These are phyloP conservation scores for Zygosaccharomyces pseudobailii DNA, from an alignment of 1,139 yeast species.

Conservation along the genomic window DNA sequence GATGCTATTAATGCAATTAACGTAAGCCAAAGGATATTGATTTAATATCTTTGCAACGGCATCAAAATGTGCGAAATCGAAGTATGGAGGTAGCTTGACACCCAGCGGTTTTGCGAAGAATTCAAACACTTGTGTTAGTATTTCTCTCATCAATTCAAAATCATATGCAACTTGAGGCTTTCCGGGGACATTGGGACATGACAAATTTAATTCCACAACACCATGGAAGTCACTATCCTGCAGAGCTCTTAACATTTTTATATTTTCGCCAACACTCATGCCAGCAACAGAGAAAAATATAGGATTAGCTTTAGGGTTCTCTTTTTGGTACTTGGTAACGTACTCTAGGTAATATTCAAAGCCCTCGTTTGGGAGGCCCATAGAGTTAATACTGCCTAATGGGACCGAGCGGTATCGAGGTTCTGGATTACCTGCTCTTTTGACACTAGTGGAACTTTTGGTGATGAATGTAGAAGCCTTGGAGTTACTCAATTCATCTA, in stretches of 20 bases:
- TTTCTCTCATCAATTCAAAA: constrained; percentile 46
- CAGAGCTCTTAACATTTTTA: constrained; percentile 19
- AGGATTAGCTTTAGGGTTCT: constrained; percentile 15
- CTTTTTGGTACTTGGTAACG: constrained; percentile 20
- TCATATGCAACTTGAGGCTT: constrained; percentile 54
- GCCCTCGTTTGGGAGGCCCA: constrained; percentile 31
- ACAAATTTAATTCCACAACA: constrained; percentile 26
- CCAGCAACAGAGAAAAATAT: constrained; percentile 30
- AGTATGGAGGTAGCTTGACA: constrained; percentile 30
- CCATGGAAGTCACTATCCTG: constrained; percentile 27
- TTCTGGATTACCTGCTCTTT: constrained; percentile 30
- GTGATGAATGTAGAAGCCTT: constrained; percentile 30
- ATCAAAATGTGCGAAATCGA: constrained; percentile 32
- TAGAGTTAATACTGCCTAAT: constrained; percentile 30
- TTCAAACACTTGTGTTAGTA: constrained; percentile 42
- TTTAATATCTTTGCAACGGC: constrained; percentile 25
- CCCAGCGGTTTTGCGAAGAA: constrained; percentile 30
- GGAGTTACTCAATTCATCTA: constrained; percentile 23
- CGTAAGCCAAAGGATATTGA: constrained; percentile 27
- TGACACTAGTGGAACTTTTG: constrained; percentile 25
- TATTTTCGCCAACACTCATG: constrained; percentile 28
- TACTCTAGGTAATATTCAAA: constrained; percentile 27
- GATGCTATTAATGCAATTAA: constrained; percentile 28
- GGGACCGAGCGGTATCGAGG: constrained; percentile 30
- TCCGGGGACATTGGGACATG: constrained; percentile 34